These are phyloP conservation scores for Pseudophaeomoniella oleicola DNA, from an alignment of 2,329 filamentous ascomycete species.

Conservation along the genomic window DNA sequence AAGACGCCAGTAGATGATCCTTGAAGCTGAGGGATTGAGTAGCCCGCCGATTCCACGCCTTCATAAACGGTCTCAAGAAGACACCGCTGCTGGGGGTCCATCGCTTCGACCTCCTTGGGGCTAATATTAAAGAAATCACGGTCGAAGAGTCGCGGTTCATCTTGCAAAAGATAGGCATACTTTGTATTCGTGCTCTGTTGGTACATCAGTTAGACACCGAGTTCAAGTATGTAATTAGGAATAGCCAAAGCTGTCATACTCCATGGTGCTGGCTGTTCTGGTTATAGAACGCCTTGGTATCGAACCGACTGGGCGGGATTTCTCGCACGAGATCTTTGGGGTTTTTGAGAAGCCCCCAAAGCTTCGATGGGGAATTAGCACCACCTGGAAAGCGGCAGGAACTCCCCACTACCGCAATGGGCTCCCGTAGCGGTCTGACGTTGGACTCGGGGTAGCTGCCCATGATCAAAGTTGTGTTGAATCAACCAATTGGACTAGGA, in stretches of 20 bases:
- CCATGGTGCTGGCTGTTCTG: slow-evolving; percentile 11
- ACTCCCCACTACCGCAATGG: slow-evolving; percentile 30
- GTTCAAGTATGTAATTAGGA: not conserved
- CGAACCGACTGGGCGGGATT: slow-evolving; percentile 5
- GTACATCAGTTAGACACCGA: not conserved
- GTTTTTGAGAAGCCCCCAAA: slow-evolving; percentile 22
- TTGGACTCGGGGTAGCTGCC: not conserved
- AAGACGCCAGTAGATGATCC: slow-evolving; percentile 18
- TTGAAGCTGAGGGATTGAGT: slow-evolving; percentile 6
- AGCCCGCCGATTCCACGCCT: slow-evolving; percentile 13
- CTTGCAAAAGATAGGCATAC: slow-evolving; percentile 9
- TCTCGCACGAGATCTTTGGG: slow-evolving; percentile 5
- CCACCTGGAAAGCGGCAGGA: slow-evolving; percentile 29
- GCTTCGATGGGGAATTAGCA: slow-evolving; percentile 20
- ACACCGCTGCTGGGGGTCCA: slow-evolving; percentile 10
- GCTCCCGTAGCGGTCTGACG: slow-evolving; percentile 10
- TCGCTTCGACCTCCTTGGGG: slow-evolving; percentile 5
- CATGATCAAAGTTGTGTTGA: not conserved
- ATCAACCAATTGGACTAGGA: too few species aligned
- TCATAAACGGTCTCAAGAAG: slow-evolving; percentile 26
- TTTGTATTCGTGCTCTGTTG: slow-evolving; percentile 5
- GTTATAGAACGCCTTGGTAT: slow-evolving; percentile 8
- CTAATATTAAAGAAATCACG: slow-evolving; percentile 7
- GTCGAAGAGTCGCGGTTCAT: slow-evolving; percentile 12
- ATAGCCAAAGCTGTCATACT: not conserved